A percentile compares a stretch with the other conserved stretches of the same genome.
phyloP scores from a whole-genome alignment of 192 early-diverging fungal species.

The Coemansia guatemalensis region DNA sequence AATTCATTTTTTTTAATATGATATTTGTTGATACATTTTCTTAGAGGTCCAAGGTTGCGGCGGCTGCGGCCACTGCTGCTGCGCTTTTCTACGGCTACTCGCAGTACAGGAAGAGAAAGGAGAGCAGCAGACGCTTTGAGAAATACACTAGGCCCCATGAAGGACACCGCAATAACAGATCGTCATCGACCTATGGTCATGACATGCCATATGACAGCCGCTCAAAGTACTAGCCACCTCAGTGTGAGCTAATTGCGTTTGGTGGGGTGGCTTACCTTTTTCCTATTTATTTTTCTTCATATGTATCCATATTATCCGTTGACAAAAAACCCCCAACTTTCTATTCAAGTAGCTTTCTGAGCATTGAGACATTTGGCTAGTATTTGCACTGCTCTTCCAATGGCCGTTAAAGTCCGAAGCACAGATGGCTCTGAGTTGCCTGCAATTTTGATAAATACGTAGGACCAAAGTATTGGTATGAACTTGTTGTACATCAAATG shows the following conservation, averaged over 20 bases:
- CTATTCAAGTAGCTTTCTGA: too few species aligned
- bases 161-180: conserved; percentile 1
- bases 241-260: not conserved
- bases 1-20: too few species aligned
- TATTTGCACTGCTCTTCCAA: too few species aligned
- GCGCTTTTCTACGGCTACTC: conserved; percentile 14
- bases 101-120: conserved; percentile 21
- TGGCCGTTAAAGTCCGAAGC: too few species aligned
- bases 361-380: too few species aligned
- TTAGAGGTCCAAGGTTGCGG: conserved; percentile 37
- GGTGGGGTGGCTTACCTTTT: too few species aligned
- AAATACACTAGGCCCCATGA: conserved; percentile 18
- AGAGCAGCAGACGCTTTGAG: conserved; percentile 15
- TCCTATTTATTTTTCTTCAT: not conserved
- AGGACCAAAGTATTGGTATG: too few species aligned
- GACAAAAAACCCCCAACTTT: too few species aligned
- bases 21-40: not conserved
- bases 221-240: conserved; percentile 1
- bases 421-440: too few species aligned
- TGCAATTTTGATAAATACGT: too few species aligned
- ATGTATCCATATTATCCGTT: too few species aligned
- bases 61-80: conserved; percentile 16
- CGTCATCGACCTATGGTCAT: conserved; percentile 4
- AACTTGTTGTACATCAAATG: not conserved
- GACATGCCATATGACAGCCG: conserved; percentile 7